Evolutionary conservation across 2,329 filamentous ascomycete genomes (phyloP), one percentile per base, ranked within the genome.

Genomic region (Huntiella decipiens): DNA sequence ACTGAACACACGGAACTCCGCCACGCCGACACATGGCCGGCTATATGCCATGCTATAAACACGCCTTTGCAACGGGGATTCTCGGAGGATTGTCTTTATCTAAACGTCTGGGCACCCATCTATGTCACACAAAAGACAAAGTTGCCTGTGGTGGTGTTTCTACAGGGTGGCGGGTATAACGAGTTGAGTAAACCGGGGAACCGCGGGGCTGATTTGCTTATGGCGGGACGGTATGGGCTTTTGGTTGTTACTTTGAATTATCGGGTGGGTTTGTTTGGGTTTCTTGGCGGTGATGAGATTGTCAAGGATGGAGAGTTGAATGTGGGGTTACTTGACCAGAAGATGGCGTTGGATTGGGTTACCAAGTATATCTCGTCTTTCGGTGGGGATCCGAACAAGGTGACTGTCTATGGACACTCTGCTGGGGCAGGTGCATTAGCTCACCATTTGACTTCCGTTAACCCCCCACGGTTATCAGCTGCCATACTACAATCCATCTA

Each of bases 261-360:
- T 45, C 55, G 57, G 1, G 57, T 68, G 46, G 67, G 67, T 22
- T 54, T 67, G 0, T 68, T 70, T 36, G 67, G 67, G 0, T 71
- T 71, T 50, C 53, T 70, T 3, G 62, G 64, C 1, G 61, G 65
- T 2, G 48, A 58, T 3, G 60, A 63, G 8, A 56, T 67, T 3
- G 43, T 55, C 1, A 40, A 45, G 0, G 46, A 38, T 11, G 52
- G 53, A 55, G 51, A 28, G 4, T 51, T 63, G 1, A 66, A 66
- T 48, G 63, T 60, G 49, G 64, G 64, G 1, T 55, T 66, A 0
- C 63, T 61, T 53, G 70, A 74, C 50, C 68, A 72, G 51, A 56
- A 64, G 2, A 55, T 66, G 10, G 68, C 68, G 0, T 55, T 70
- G 6, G 60, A 70, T 53, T 74, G 70, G 70, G 62, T 69, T 12